Conservation (phyloP, 768 basidiomycete species). For the Coprinopsis sp. region DNA sequence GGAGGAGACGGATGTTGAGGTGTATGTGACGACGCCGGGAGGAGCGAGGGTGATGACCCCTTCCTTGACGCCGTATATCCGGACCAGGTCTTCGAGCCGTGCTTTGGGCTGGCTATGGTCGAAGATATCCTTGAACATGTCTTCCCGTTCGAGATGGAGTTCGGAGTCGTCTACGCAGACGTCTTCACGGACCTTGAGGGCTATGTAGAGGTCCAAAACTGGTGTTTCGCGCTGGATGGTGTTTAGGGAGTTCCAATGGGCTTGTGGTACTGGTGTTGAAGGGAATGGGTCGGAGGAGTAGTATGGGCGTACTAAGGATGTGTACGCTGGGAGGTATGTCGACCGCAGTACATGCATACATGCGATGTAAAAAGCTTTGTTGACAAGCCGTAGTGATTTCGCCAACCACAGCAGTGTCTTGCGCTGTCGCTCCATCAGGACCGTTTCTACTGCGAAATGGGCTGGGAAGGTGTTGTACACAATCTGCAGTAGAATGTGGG, state of each 20-base stretch:
- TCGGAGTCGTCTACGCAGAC: slow-evolving; percentile 69
- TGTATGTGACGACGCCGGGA: slow-evolving; percentile 5
- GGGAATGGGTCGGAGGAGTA: slow-evolving; percentile 83
- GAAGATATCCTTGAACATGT: slow-evolving; percentile 76
- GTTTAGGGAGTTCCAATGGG: slow-evolving; percentile 24
- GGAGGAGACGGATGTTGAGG: not conserved
- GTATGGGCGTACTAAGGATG: slow-evolving; percentile 54
- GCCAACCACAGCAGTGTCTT: slow-evolving; percentile 71
- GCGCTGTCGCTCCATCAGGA: slow-evolving; percentile 49
- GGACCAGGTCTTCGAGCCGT: slow-evolving; percentile 71
- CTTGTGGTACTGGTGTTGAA: slow-evolving; percentile 17
- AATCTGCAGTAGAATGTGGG: slow-evolving; percentile 65
- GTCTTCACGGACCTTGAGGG: slow-evolving; percentile 76
- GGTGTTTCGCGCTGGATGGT: slow-evolving; percentile 68
- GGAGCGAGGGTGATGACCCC: slow-evolving; percentile 33
- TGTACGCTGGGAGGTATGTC: slow-evolving; percentile 66
- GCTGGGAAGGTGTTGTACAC: slow-evolving; percentile 63
- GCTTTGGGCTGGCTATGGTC: slow-evolving; percentile 70
- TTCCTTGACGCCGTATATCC: slow-evolving; percentile 36
- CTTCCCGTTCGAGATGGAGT: slow-evolving; percentile 71
- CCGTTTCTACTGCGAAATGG: slow-evolving; percentile 30
- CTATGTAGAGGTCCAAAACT: slow-evolving; percentile 75
- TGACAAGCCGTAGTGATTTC: slow-evolving; percentile 58
- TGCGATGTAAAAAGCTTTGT: slow-evolving; percentile 64
- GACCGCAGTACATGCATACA: slow-evolving; percentile 81